These are phyloP conservation scores for Populus alba DNA, from an alignment of 345 rosid genomes.

Conservation along the genomic window DNA sequence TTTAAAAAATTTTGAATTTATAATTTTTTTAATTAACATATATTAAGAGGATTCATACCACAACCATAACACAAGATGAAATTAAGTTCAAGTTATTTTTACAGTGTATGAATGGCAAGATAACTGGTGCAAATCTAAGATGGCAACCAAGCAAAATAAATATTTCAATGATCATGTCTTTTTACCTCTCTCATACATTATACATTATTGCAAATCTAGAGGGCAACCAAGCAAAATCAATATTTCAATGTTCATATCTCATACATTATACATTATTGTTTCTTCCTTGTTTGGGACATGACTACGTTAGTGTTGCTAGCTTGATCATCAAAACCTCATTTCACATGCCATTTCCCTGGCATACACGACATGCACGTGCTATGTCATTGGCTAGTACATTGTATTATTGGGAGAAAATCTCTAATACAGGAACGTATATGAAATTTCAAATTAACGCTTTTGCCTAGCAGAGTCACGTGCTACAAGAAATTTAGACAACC, in stretches of 20 bases:
- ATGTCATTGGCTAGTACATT: conserved; percentile 38
- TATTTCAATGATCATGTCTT: too few species aligned
- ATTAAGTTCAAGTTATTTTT: too few species aligned
- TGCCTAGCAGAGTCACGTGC: conserved; percentile 41
- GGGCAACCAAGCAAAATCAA: neutral
- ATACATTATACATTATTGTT: neutral
- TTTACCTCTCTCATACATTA: too few species aligned
- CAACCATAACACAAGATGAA: too few species aligned
- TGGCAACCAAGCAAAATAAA: too few species aligned
- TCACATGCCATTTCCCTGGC: conserved; percentile 48
- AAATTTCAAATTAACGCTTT: conserved; percentile 16
- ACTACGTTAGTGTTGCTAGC: conserved; percentile 36
- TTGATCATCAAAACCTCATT: conserved; percentile 18
- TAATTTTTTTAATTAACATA: too few species aligned
- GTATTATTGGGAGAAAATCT: neutral
- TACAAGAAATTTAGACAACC: conserved; percentile 4
- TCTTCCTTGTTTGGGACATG: conserved; percentile 36
- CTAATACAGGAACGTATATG: conserved; percentile 13
- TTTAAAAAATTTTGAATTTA: too few species aligned
- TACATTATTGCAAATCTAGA: neutral
- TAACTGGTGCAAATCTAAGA: too few species aligned
- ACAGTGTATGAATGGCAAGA: too few species aligned
- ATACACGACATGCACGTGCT: conserved; percentile 59
- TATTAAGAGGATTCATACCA: too few species aligned
- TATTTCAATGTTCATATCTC: neutral